Base-by-base conservation (phyloP, 2,329 filamentous ascomycete genomes). In the Dichotomopilus funicola region DNA sequence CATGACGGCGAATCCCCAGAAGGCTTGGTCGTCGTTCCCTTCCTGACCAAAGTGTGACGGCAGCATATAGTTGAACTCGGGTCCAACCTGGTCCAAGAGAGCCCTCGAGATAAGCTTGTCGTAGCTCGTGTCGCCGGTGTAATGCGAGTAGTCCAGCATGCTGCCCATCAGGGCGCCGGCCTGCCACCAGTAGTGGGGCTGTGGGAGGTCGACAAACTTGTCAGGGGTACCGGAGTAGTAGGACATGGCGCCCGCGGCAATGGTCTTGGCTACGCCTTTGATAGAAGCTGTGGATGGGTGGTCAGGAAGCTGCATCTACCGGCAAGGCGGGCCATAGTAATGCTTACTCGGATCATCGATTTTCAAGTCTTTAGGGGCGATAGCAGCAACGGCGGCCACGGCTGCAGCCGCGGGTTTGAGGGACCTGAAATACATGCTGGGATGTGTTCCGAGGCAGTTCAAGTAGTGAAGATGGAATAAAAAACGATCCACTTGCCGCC, bases 21-120 rank as follows among this genome's bases (percentile, higher is more conserved):
- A 89, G 36, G 82, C 83, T 66, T 89, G 83, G 65, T 90, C 87
- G 62, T 89, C 87, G 61, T 89, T 90, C 52, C 86, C 86, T 67
- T 87, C 80, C 58, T 82, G 78, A n/a, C 75, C 74, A 10, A 70
- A 70, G 60, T 85, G 80, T 54, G 71, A 68, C 0, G 77, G 74
- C 4, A 79, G 74, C 76, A 87, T 82, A 64, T 78, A 86, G 69
- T 88, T 76, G 56, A 77, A 73, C 7, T 78, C 68, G 0, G 78
- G 76, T 1, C 83, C 84, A 5, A 73, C 78, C 66, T 80, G 83
- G 33, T 75, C 80, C 5, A 81, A 67, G 2, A 89, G 70, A 7
- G 80, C 84, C 58, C 85, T 73, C 37, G 78, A 76, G 49, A 85
- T 73, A 3, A 79, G 73, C 31, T 79, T 71, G 66, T 86, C 83